Base-by-base conservation (phyloP, 2,329 filamentous ascomycete genomes). In the Canariomyces notabilis region DNA sequence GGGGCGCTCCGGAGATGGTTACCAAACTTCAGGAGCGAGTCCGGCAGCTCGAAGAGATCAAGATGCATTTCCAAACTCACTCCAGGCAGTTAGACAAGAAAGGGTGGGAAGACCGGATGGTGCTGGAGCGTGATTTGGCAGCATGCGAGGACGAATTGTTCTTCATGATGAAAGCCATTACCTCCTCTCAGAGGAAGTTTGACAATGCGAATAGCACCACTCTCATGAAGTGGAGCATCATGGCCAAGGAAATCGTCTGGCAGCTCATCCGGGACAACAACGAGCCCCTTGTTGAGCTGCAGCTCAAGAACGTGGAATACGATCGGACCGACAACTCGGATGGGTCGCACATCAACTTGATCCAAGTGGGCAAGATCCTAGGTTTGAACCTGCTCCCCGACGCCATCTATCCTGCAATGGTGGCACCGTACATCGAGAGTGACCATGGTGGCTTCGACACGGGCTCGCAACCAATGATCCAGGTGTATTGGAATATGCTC, bases 81-180 rank as follows among this genome's bases (percentile, higher is more conserved):
- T 84, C 89, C 26, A 86, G 85, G 58, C 86, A 86, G 50, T 76
- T 98, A 20, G 91, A 97, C 65, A 83, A 83, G 59, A 82, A 87
- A 60, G 90, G 90, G 12, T 97, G 91, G 90, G 82, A 93, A 61
- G 91, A 97, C 62, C 81, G 89, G 26, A 74, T 96, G 49, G 71
- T 83, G n/a, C 76, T 99, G 35, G 93, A 98, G 62, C 84, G 87
- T 42, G 93, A 98, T 62, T 72, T 98, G 41, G 80, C 88, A 8
- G 82, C 82, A 16, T 96, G 89, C 60, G 93, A 97, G 64, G 93
- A 98, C 59, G 94, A 99, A 65, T 70, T 99, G 7, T 99, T 98
- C 75, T 98, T 98, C 70, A 87, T 98, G 73, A 97, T 98, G 93
- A 97, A 98, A 61, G 94, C 93, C 32, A 98, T 98, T 63, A 98